Conservation (phyloP, 2,329 filamentous ascomycete genomes). For the Aspergillus sp. region DNA sequence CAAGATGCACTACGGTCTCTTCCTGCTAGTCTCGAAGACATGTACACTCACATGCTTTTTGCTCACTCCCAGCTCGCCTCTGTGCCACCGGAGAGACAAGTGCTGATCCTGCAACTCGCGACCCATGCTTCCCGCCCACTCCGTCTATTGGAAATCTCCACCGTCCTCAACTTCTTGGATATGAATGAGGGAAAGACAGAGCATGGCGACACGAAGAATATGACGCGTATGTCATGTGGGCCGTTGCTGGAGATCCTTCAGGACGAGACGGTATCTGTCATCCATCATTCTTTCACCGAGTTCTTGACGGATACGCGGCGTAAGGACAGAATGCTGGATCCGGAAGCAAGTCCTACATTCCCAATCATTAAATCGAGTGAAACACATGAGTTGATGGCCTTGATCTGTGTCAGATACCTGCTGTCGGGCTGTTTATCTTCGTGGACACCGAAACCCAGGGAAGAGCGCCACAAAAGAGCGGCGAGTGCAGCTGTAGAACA, state of each 20-base stretch:
- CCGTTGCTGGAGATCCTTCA: constrained; percentile 46
- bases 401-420: constrained; percentile 15
- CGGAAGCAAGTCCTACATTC: not conserved
- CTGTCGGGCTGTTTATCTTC: constrained; percentile 4
- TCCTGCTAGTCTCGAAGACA: constrained; percentile 38
- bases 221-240: constrained; percentile 40
- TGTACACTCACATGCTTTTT: constrained; percentile 42
- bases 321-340: not conserved
- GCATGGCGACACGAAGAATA: constrained; percentile 29
- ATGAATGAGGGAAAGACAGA: constrained; percentile 7
- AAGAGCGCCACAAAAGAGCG: not conserved
- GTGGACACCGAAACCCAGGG: not conserved
- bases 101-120: constrained; percentile 42
- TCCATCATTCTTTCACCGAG: constrained; percentile 52
- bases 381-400: constrained; percentile 7
- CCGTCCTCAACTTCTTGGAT: constrained; percentile 13
- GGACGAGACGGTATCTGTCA: constrained; percentile 47
- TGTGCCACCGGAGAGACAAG: constrained; percentile 34
- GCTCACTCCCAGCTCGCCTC: constrained; percentile 38
- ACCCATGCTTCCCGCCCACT: constrained; percentile 46
- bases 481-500: too few species aligned
- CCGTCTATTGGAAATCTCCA: constrained; percentile 45
- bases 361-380: constrained; percentile 10
- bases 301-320: constrained; percentile 36
- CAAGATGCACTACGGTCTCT: constrained; percentile 26